These are phyloP conservation scores for Nicotiana attenuata DNA, from an alignment of 257 asterid species.

Conservation along the genomic window DNA sequence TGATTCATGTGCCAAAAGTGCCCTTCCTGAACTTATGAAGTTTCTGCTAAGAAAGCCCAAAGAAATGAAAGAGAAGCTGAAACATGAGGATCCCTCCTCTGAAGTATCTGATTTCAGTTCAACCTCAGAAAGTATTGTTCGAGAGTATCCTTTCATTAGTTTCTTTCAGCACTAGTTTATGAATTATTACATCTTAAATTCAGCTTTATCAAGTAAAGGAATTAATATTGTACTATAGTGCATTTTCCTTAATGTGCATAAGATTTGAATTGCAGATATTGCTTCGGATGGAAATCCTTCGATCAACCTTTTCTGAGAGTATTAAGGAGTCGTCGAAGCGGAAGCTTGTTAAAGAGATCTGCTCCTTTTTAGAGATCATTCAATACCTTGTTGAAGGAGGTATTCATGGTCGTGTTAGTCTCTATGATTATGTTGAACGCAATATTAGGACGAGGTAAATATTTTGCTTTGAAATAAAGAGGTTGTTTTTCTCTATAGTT, in stretches of 20 bases:
- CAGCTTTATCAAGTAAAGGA: not conserved
- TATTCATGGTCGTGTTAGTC: slow-evolving; percentile 68
- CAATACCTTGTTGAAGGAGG: slow-evolving; percentile 93
- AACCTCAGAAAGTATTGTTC: slow-evolving; percentile 43
- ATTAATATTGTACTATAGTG: not conserved
- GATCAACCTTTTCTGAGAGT: slow-evolving; percentile 34
- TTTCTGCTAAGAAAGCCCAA: slow-evolving; percentile 58
- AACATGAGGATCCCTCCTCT: slow-evolving; percentile 21
- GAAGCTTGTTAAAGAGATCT: slow-evolving; percentile 75
- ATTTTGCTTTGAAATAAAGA: slow-evolving; percentile 1
- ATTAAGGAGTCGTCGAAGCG: slow-evolving; percentile 55
- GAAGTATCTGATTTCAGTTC: slow-evolving; percentile 25
- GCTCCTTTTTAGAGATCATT: slow-evolving; percentile 77
- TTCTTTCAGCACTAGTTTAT: not conserved
- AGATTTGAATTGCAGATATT: slow-evolving; percentile 92
- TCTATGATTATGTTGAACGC: slow-evolving; percentile 74
- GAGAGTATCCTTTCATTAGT: slow-evolving; percentile 66
- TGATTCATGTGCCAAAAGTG: slow-evolving; percentile 27
- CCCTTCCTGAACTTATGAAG: slow-evolving; percentile 30
- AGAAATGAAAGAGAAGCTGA: slow-evolving; percentile 60
- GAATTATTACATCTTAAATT: not conserved
- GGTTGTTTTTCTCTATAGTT: not conserved
- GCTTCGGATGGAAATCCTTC: slow-evolving; percentile 88
- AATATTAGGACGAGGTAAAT: slow-evolving; percentile 75
- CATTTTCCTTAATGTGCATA: slow-evolving; percentile 41